These are phyloP conservation scores for Suhomyces anneliseae DNA, from an alignment of 1,139 yeast genomes.

Conservation along the genomic window DNA sequence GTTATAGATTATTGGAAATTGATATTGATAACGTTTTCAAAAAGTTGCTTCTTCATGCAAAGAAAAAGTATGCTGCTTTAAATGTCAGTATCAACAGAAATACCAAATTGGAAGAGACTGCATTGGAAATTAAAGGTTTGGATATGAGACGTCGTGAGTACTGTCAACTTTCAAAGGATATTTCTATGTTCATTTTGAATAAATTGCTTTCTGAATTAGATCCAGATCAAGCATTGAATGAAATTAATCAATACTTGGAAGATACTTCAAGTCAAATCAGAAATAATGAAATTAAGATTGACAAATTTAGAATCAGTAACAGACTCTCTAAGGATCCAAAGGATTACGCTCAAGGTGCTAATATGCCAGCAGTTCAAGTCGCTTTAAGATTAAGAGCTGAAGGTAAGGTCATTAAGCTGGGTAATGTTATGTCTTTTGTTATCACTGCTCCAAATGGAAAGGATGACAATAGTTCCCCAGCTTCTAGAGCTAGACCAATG, in stretches of 20 bases:
- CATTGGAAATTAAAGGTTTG: conserved; percentile 89
- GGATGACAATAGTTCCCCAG: conserved; percentile 46
- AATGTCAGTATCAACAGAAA: conserved; percentile 50
- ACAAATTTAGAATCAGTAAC: conserved; percentile 72
- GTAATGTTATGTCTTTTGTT: conserved; percentile 86
- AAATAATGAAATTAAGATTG: conserved; percentile 59
- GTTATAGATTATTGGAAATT: conserved; percentile 83
- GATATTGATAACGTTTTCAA: conserved; percentile 94
- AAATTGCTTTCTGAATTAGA: conserved; percentile 72
- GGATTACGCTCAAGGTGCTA: conserved; percentile 73
- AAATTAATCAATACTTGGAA: conserved; percentile 72
- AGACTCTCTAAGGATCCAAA: conserved; percentile 72
- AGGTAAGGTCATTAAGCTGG: conserved; percentile 86
- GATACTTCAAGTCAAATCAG: conserved; percentile 59
- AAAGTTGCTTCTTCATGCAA: conserved; percentile 83
- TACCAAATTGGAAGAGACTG: conserved; percentile 51
- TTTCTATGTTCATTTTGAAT: conserved; percentile 72
- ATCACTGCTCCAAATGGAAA: conserved; percentile 50
- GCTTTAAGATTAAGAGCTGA: conserved; percentile 76
- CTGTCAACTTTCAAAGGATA: conserved; percentile 88
- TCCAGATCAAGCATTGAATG: conserved; percentile 73
- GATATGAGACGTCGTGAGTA: conserved; percentile 97
- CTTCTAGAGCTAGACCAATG: conserved; percentile 79
- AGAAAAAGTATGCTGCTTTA: conserved; percentile 97
- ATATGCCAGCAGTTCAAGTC: conserved; percentile 92